A percentile compares a stretch with the other conserved stretches of the same genome.
Evolutionary conservation across 2,329 filamentous ascomycete genomes (phyloP).

Genomic region (Beauveria medogensis): DNA sequence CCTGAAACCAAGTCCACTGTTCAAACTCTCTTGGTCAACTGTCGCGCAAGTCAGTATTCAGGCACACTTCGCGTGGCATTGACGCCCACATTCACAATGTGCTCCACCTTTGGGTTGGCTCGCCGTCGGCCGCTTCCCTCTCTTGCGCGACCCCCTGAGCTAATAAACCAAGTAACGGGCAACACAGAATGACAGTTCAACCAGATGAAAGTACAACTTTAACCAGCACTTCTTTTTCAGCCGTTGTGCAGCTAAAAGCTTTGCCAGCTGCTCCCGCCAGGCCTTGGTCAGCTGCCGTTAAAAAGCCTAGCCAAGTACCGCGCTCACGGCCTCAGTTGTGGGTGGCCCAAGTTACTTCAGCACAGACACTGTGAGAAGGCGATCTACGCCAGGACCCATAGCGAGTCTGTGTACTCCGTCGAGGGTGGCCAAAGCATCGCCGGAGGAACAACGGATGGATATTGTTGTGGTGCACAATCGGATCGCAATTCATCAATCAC

Average conservation of each 20-base stretch:
- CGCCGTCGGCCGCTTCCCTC: not conserved
- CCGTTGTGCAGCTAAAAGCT: not conserved
- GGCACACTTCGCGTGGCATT: not conserved
- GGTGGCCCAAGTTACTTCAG: not conserved
- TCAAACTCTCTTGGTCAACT: not conserved
- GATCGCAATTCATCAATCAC: not conserved
- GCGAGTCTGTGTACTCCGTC: not conserved
- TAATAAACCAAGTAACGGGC: not conserved
- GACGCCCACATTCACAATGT: not conserved
- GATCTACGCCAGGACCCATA: constrained; percentile 5
- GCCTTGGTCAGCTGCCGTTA: not conserved
- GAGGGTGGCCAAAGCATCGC: not conserved
- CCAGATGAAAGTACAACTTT: not conserved
- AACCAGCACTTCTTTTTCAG: not conserved
- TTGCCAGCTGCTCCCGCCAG: not conserved
- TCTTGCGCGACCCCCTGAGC: not conserved
- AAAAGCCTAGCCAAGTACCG: not conserved
- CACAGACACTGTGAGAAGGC: constrained; percentile 1
- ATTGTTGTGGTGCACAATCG: not conserved
- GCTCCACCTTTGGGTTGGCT: not conserved
- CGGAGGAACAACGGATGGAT: not conserved
- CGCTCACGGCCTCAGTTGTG: not conserved
- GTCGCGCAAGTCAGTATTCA: not conserved
- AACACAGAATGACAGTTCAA: not conserved
- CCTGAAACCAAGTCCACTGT: constrained; percentile 5